Base-by-base conservation (phyloP, 768 basidiomycete genomes). In the Phaeotremella skinneri region DNA sequence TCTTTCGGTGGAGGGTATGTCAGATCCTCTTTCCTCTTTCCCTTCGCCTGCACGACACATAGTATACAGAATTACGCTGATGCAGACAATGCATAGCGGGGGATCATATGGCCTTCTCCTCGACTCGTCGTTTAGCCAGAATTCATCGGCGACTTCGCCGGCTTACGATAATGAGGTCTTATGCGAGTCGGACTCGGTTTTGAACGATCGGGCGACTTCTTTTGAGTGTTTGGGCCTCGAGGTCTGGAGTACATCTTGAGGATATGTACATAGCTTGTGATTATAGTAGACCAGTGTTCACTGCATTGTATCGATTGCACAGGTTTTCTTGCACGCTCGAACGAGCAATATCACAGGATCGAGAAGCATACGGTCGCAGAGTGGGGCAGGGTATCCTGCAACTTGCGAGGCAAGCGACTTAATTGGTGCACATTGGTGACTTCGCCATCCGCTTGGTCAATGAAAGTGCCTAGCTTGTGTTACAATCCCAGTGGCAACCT, bases 171-270 rank as follows among this genome's bases (percentile, higher is more conserved):
- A 99, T 69, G 87, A 89, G 30, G 84, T 88, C 0, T 77, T 94
- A 16, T 93, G 90, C 72, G 58, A 34, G 23, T 0, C 70, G 66
- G n/a, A 80, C 0, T 70, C 78, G 0, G 78, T 77, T 47, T 80
- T 79, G 55, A 83, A 82, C 2, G 79, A 81, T n/a, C 67, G 69
- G 27, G 79, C 80, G 5, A 82, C 82, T 7, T 76, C 80, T n/a
- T 98, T 97, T 65, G 91, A 94, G 70, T 91, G 91, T 75, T 87
- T 94, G 0, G 91, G 88, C 14, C 75, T 98, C 54, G 93, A 97
- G 71, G 90, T 92, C 0, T 96, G 93, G 93, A 87, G 60, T 17
- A 62, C 60, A 14, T 57, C 39, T 27, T 34, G 41, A 55, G 47
- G 13, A 41, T 13, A 41, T 20, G 39, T 41, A n/a, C n/a, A n/a